Percentiles rank a stretch among this genome's conserved stretches.
Evolutionary conservation across 2,329 filamentous ascomycete species (phyloP).

Genomic region (Neopestalotiopsis rosae): DNA sequence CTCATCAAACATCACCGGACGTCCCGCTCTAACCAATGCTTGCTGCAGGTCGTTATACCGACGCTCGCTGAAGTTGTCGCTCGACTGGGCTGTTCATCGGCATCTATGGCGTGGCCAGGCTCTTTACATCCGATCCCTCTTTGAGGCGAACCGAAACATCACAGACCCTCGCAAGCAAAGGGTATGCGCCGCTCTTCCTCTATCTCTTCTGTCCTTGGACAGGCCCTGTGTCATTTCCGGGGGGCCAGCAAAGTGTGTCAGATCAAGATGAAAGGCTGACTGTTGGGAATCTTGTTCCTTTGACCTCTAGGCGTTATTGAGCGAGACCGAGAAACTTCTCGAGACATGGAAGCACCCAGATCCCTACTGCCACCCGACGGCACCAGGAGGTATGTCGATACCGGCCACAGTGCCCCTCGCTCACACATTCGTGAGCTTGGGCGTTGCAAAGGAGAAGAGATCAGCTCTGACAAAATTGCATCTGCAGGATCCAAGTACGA

Average conservation of each 20-base stretch:
- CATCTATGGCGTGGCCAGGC: slow-evolving; percentile 95
- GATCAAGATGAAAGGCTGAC: background rate
- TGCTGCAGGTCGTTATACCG: slow-evolving; percentile 76
- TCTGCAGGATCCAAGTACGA: slow-evolving; percentile 88
- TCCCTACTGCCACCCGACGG: slow-evolving; percentile 86
- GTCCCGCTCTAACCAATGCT: slow-evolving; percentile 24
- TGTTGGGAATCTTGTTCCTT: background rate
- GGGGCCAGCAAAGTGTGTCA: background rate
- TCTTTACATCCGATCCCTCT: slow-evolving; percentile 91
- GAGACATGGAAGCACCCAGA: slow-evolving; percentile 98
- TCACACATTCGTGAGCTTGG: background rate
- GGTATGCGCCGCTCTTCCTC: slow-evolving; percentile 56
- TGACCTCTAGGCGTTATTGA: slow-evolving; percentile 72
- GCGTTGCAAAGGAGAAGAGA: background rate
- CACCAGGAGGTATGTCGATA: slow-evolving; percentile 78
- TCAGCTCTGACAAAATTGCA: background rate
- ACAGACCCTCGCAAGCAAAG: slow-evolving; percentile 84
- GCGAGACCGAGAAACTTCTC: slow-evolving; percentile 86
- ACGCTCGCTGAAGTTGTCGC: slow-evolving; percentile 87
- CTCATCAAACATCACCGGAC: background rate
- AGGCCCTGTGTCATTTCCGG: background rate
- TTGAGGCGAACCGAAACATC: slow-evolving; percentile 89
- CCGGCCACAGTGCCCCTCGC: slow-evolving; percentile 3
- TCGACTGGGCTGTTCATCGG: slow-evolving; percentile 95
- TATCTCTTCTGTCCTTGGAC: background rate